Percentiles rank a stretch among this genome's conserved stretches.
Conservation (phyloP, 192 early-diverging fungal species). For the Backusella macrospora region DNA sequence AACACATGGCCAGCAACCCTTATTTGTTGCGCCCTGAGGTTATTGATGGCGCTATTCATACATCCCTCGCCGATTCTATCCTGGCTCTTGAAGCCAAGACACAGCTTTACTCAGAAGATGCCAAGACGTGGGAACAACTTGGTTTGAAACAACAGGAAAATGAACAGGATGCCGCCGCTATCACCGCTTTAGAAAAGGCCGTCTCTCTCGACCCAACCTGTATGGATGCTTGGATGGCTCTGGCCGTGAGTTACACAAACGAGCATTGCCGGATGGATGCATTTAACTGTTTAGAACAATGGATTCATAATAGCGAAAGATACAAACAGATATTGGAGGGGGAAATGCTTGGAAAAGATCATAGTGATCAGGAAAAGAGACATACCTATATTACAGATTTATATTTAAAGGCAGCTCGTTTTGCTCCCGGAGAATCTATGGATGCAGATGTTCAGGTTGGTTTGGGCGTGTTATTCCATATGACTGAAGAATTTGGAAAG, state of each 20-base stretch:
- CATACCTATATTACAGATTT: constrained; percentile 75
- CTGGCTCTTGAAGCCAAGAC: constrained; percentile 90
- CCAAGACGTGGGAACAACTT: constrained; percentile 81
- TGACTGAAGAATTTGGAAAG: constrained; percentile 91
- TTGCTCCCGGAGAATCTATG: constrained; percentile 60
- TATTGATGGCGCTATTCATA: constrained; percentile 51
- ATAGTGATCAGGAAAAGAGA: constrained; percentile 47
- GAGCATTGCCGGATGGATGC: constrained; percentile 84
- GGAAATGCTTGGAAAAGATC: constrained; percentile 34
- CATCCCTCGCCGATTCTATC: constrained; percentile 84
- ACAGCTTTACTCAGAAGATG: constrained; percentile 77
- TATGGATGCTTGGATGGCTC: constrained; percentile 80
- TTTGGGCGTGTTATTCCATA: constrained; percentile 94
- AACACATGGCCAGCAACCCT: constrained; percentile 77
- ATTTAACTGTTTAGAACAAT: constrained; percentile 87
- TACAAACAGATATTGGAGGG: constrained; percentile 58
- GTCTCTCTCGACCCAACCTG: constrained; percentile 72
- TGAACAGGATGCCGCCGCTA: constrained; percentile 90
- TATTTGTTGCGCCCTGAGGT: constrained; percentile 57
- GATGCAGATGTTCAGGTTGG: constrained; percentile 94
- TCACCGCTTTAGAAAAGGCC: constrained; percentile 85
- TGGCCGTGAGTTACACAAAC: constrained; percentile 95
- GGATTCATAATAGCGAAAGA: constrained; percentile 75
- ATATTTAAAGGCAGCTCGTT: constrained; percentile 80
- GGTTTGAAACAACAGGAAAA: constrained; percentile 96